Percentiles rank a stretch among this genome's conserved stretches.
Evolutionary conservation across 345 rosid genomes (phyloP).

Genomic region (Microthlaspi erraticum): DNA sequence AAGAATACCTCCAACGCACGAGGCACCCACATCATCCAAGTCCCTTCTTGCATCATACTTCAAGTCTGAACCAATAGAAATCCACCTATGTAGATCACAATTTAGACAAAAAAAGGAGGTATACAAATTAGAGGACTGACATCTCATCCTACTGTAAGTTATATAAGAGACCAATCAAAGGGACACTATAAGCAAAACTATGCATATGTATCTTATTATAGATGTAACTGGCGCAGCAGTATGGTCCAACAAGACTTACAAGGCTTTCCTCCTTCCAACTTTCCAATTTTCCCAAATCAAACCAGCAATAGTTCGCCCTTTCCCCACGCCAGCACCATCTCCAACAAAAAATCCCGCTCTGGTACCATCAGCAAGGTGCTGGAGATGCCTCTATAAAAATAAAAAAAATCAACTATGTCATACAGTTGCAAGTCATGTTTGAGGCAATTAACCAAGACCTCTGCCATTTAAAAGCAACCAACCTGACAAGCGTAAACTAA

Average conservation of each 20-base stretch:
- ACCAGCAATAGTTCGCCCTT: slow-evolving; percentile 98
- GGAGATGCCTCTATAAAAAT: slow-evolving; percentile 80
- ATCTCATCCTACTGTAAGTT: slow-evolving; percentile 6
- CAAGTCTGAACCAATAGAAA: slow-evolving; percentile 97
- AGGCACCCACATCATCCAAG: slow-evolving; percentile 95
- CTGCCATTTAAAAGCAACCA: slow-evolving; percentile 43
- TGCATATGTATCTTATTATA: slow-evolving; percentile 12
- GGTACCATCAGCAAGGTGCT: slow-evolving; percentile 79
- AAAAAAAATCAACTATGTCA: slow-evolving; percentile 41
- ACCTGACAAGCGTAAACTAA: slow-evolving; percentile 98
- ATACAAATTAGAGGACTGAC: slow-evolving; percentile 15
- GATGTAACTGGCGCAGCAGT: slow-evolving; percentile 5
- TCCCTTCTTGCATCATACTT: slow-evolving; percentile 97
- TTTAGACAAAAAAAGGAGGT: slow-evolving; percentile 23
- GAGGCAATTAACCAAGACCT: slow-evolving; percentile 39
- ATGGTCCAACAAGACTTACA: slow-evolving; percentile 60
- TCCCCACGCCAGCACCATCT: slow-evolving; percentile 99
- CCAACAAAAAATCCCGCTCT: slow-evolving; percentile 98
- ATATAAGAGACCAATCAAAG: slow-evolving; percentile 22
- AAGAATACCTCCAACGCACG: slow-evolving; percentile 68
- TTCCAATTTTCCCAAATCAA: slow-evolving; percentile 97
- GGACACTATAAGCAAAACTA: slow-evolving; percentile 3
- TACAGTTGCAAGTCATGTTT: slow-evolving; percentile 33
- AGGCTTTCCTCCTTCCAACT: slow-evolving; percentile 75
- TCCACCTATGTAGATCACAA: slow-evolving; percentile 73